These are phyloP conservation scores for Camelina neglecta DNA, from an alignment of 345 rosid species.

Conservation along the genomic window DNA sequence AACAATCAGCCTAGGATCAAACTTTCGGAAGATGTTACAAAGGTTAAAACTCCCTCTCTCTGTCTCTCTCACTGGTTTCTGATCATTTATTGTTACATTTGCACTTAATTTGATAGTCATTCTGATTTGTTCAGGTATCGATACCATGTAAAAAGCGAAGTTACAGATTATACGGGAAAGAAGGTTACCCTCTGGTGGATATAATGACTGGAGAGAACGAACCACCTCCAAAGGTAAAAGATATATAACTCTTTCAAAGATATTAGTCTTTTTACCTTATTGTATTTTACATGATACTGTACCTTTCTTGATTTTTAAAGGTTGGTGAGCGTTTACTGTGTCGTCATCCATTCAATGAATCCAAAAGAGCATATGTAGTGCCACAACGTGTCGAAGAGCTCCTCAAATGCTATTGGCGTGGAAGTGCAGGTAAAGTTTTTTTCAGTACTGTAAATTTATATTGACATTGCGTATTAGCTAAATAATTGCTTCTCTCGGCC, in stretches of 20 bases:
- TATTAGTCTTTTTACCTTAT: constrained; percentile 1
- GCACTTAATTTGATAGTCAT: constrained; percentile 8
- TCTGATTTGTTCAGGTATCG: constrained; percentile 62
- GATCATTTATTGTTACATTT: background rate
- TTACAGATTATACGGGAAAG: constrained; percentile 84
- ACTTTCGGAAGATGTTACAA: constrained; percentile 98
- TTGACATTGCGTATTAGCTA: background rate
- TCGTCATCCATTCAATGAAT: constrained; percentile 94
- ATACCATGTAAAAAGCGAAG: constrained; percentile 90
- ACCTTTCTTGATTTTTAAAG: constrained; percentile 42
- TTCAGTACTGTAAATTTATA: background rate
- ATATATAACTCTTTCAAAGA: background rate
- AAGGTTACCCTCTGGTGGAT: constrained; percentile 87
- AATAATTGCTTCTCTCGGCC: background rate
- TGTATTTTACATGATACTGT: background rate
- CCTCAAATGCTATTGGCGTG: constrained; percentile 91
- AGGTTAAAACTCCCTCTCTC: constrained; percentile 52
- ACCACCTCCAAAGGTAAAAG: constrained; percentile 75
- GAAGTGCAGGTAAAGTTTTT: constrained; percentile 62
- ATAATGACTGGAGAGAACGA: constrained; percentile 95
- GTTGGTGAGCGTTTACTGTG: constrained; percentile 89
- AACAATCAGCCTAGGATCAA: constrained; percentile 93
- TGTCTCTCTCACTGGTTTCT: background rate
- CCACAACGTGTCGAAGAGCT: constrained; percentile 89
- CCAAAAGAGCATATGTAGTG: constrained; percentile 95